Evolutionary conservation across 306 rosid species (phyloP).

Genomic region (Fragaria ananassa): DNA sequence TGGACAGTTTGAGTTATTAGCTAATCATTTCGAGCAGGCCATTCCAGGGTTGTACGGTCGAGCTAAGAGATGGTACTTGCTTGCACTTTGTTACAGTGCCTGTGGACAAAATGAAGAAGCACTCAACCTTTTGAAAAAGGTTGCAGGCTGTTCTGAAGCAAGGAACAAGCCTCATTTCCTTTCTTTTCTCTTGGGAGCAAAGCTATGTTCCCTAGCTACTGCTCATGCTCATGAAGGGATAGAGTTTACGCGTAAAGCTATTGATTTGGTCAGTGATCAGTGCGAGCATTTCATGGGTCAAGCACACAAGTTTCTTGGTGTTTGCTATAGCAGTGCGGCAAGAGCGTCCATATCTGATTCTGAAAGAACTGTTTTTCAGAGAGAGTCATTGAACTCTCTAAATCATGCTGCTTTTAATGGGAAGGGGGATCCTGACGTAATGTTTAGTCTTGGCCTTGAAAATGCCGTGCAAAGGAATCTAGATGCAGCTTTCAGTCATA

Average conservation of each 20-base stretch:
- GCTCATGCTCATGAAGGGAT: constrained; percentile 60
- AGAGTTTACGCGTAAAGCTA: constrained; percentile 40
- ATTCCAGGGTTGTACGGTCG: constrained; percentile 67
- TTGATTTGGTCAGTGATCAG: constrained; percentile 42
- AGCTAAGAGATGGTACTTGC: constrained; percentile 80
- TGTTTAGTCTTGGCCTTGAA: constrained; percentile 63
- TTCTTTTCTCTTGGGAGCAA: constrained; percentile 69
- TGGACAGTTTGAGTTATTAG: constrained; percentile 64
- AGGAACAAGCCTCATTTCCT: constrained; percentile 52
- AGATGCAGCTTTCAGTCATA: constrained; percentile 54
- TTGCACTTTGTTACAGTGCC: constrained; percentile 86
- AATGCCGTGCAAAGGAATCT: constrained; percentile 82
- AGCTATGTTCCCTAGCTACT: constrained; percentile 61
- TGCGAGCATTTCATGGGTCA: constrained; percentile 53
- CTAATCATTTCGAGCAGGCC: constrained; percentile 68
- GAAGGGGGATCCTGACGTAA: constrained; percentile 51
- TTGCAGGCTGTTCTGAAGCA: constrained; percentile 69
- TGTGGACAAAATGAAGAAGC: constrained; percentile 67
- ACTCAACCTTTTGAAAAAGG: constrained; percentile 68
- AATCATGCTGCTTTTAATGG: constrained; percentile 40
- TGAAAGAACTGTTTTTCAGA: constrained; percentile 59
- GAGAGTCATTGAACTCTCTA: constrained; percentile 59
- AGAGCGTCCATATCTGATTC: constrained; percentile 70
- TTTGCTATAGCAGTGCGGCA: constrained; percentile 71
- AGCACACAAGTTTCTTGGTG: constrained; percentile 64